Conservation (phyloP, 805 yeast genomes). For the Candida tibetensis region DNA sequence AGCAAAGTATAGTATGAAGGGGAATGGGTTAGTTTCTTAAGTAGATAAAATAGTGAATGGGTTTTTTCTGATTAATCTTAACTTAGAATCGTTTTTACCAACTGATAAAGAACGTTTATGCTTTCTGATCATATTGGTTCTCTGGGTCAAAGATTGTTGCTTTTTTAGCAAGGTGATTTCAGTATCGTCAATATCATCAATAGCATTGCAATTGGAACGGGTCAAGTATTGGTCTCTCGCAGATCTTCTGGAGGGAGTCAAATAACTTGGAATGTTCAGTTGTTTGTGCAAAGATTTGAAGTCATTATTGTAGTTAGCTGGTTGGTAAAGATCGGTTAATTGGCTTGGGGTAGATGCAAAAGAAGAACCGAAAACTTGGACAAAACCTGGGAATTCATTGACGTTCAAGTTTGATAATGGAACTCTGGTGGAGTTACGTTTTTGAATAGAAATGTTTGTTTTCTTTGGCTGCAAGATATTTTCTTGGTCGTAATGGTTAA, state of each 20-base stretch:
- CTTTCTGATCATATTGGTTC: constrained; percentile 9
- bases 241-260: constrained; percentile 33
- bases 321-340: constrained; percentile 30
- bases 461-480: constrained; percentile 37
- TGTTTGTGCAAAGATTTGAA: constrained; percentile 30
- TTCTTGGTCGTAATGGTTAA: constrained; percentile 38
- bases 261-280: constrained; percentile 27
- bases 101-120: constrained; percentile 37
- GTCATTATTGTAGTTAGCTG: constrained; percentile 27
- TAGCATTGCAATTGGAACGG: constrained; percentile 5
- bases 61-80: constrained; percentile 31
- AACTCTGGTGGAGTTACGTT: constrained; percentile 13
- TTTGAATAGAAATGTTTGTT: constrained; percentile 7
- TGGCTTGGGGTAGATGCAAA: constrained; percentile 10
- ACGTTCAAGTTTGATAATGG: constrained; percentile 30
- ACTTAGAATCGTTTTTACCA: constrained; percentile 37
- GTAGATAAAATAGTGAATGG: constrained; percentile 25
- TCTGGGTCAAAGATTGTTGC: not conserved
- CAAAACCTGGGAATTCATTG: constrained; percentile 30
- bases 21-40: too few relatives aligned
- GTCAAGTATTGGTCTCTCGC: constrained; percentile 18
- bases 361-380: constrained; percentile 8
- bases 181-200: constrained; percentile 18
- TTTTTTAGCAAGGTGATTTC: constrained; percentile 12
- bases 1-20: too few relatives aligned